Evolutionary conservation across 2,329 filamentous ascomycete species (phyloP).

Genomic region (Aspergillus pseudoviridinutans): DNA sequence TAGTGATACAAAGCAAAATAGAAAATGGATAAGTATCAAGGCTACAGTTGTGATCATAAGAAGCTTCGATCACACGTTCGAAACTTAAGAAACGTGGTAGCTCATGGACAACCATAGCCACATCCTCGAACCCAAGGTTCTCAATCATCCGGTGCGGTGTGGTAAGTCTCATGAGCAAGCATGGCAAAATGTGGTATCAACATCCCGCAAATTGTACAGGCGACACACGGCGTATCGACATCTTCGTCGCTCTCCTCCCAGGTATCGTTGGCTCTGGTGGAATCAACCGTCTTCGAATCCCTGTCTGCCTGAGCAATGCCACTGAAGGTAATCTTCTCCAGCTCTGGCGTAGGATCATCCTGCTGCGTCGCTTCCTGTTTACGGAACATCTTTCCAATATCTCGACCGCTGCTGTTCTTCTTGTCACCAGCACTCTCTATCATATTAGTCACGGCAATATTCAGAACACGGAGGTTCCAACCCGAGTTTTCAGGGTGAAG

Average conservation of each 20-base stretch:
- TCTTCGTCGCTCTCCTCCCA: constrained; percentile 36
- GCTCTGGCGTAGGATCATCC: constrained; percentile 44
- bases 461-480: constrained; percentile 81
- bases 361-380: constrained; percentile 66
- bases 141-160: constrained; percentile 27
- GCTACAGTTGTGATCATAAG: background rate
- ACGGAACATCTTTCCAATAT: constrained; percentile 81
- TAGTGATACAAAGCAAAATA: background rate
- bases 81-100: background rate
- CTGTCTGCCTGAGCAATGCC: constrained; percentile 1
- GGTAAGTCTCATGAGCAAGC: constrained; percentile 48
- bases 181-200: constrained; percentile 49
- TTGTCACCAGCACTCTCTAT: constrained; percentile 51
- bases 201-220: constrained; percentile 43
- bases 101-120: background rate
- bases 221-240: constrained; percentile 24
- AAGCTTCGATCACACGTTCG: background rate
- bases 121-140: background rate
- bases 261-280: constrained; percentile 16
- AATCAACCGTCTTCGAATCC: background rate
- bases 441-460: constrained; percentile 87
- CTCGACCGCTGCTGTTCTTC: constrained; percentile 58
- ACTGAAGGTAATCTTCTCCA: background rate
- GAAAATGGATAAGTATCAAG: background rate
- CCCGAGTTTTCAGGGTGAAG: constrained; percentile 65